Base-by-base conservation (phyloP, 2,329 filamentous ascomycete genomes). In the Aspergillus felis region DNA sequence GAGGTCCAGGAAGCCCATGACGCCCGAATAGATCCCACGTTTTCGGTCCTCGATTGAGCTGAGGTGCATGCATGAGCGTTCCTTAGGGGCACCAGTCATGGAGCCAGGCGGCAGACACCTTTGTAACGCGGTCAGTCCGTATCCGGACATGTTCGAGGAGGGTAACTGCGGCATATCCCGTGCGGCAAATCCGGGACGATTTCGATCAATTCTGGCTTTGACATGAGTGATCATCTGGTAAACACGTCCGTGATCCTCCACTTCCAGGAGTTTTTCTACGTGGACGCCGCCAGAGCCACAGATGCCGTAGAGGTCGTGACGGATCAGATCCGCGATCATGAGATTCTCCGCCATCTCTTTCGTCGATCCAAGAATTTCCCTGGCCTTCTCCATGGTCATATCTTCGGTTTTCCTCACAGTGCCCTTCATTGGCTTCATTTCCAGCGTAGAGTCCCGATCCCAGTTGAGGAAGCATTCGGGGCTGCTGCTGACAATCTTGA, bases 291-390 rank as follows among this genome's bases (percentile, higher is more conserved):
- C 87, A 1, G 88, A 83, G 4, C 90, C 90, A 59, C 88, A 91
- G 8, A 96, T 87, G n/a, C 87, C 86, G 73, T 95, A 89, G 12
- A 97, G 79, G 72, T 97, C 93, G 69, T 97, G 93, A 0, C 93
- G 85, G n/a, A 97, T 94, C 1, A 97, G 81, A 72, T 97, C 93
- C 2, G 96, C 92, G 66, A 97, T 97, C 94, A 97, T 97, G 25
- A 97, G 82, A 69, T 97, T 97, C 78, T 97, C 93, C 0, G 93
- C 93, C 66, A 90, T 87, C 73, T 97, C 94, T 72, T 97, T 97
- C 24, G 90, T 88, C 0, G 90, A 83, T 57, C 88, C 85, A 14
- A 97, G 83, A 42, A 95, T 84, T 28, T 78, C 77, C 59, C 87
- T 85, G 0, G 93, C 92, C 66, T 89, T 83, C 4, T 81, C 83